These are phyloP conservation scores for Boletus patriciae DNA, from an alignment of 768 basidiomycete species.

Conservation along the genomic window DNA sequence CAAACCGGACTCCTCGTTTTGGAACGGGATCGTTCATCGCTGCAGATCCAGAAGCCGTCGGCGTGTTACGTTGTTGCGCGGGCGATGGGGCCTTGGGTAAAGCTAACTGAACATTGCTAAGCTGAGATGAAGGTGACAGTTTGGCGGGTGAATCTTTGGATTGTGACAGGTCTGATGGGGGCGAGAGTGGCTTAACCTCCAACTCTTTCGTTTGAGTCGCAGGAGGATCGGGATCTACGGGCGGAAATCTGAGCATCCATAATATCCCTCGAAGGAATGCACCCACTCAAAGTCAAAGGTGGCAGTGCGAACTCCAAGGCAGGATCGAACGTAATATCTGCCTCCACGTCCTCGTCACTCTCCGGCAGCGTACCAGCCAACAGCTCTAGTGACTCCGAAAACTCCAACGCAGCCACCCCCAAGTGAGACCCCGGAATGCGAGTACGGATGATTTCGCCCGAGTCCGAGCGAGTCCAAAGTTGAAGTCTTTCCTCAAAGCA, in stretches of 20 bases:
- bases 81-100: background rate
- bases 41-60: constrained; percentile 12
- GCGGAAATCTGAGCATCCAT: constrained; percentile 11
- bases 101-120: background rate
- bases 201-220: constrained; percentile 8
- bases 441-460: constrained; percentile 34
- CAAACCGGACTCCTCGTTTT: constrained; percentile 62
- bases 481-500: constrained; percentile 73
- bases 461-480: constrained; percentile 50
- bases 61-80: background rate
- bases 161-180: constrained; percentile 1
- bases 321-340: constrained; percentile 15
- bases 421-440: constrained; percentile 49
- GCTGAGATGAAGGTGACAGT: constrained; percentile 2
- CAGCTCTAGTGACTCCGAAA: constrained; percentile 63
- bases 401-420: constrained; percentile 72
- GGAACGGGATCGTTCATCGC: constrained; percentile 13
- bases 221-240: constrained; percentile 26
- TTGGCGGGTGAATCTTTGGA: background rate
- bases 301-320: constrained; percentile 17
- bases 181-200: constrained; percentile 1
- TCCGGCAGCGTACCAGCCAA: constrained; percentile 50
- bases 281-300: constrained; percentile 22
- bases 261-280: background rate
- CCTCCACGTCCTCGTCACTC: constrained; percentile 11